Percentiles rank a stretch among this genome's conserved stretches.
These are phyloP conservation scores for Saraca asoca DNA, from an alignment of 331 rosid genomes.

Conservation along the genomic window DNA sequence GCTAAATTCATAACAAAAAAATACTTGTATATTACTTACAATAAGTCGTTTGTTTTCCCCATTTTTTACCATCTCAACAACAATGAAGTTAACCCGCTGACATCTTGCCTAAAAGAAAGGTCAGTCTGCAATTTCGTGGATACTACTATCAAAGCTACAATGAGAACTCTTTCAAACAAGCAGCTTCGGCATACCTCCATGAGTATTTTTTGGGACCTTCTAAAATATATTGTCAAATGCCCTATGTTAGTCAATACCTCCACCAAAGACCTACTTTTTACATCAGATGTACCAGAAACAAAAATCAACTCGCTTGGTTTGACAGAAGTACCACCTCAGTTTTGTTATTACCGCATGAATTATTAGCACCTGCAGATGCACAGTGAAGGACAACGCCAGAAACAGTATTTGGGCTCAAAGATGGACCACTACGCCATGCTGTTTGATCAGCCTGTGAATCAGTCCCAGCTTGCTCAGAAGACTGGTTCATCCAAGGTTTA, in stretches of 20 bases:
- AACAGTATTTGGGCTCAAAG: slow-evolving; percentile 36
- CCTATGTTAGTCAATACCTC: slow-evolving; percentile 36
- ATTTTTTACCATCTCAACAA: neutral
- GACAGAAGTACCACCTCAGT: slow-evolving; percentile 50
- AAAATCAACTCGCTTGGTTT: slow-evolving; percentile 56
- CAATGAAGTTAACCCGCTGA: slow-evolving; percentile 31
- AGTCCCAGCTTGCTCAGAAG: slow-evolving; percentile 39
- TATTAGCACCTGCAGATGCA: slow-evolving; percentile 41
- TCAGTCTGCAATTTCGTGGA: slow-evolving; percentile 9
- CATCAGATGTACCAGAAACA: slow-evolving; percentile 26
- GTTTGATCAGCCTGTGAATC: slow-evolving; percentile 44
- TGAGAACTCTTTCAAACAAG: slow-evolving; percentile 6
- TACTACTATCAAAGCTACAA: neutral
- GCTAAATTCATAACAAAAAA: slow-evolving; percentile 30
- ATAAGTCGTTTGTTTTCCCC: slow-evolving; percentile 11
- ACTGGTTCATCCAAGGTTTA: slow-evolving; percentile 25
- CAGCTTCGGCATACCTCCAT: neutral
- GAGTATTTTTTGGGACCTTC: slow-evolving; percentile 25
- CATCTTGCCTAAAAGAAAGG: slow-evolving; percentile 20
- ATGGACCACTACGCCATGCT: slow-evolving; percentile 30
- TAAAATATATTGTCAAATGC: slow-evolving; percentile 30
- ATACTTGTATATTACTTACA: slow-evolving; percentile 16
- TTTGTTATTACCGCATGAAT: slow-evolving; percentile 47
- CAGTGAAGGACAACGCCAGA: slow-evolving; percentile 50
- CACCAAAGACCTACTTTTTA: slow-evolving; percentile 21